Evolutionary conservation across 352 stramenopile species (phyloP), one percentile per base, ranked within the genome.

Genomic region (Phytophthora capsici): DNA sequence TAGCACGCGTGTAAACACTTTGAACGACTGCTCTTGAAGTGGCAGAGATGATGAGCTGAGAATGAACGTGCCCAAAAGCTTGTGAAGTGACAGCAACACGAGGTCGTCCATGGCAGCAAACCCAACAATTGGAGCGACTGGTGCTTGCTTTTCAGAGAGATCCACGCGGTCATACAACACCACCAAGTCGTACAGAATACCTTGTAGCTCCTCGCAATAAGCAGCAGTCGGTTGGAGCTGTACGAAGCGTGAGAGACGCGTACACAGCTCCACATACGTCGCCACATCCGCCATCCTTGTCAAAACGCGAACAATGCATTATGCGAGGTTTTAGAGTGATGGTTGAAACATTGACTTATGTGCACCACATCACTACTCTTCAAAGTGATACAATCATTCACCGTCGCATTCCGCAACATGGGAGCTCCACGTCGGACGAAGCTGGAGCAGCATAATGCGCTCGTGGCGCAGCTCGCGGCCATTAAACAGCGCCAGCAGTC

Each of bases 201-300:
- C 47, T 17, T 68, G 54, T 5, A 79, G 43, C 44, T 59, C 66
- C n/a, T 58, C 63, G 4, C 26, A 56, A 22, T 59, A 37, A 1
- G 9, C 53, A 17, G 63, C 36, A 26, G 30, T 63, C 9, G 75
- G 67, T 26, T 63, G 63, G 12, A 71, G 50, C 56, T 76, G 79
- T 60, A 90, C 58, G 51, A 90, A 80, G 47, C 73, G 79, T 61
- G 86, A 88, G 57, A 94, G 69, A 44, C 73, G 78, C 73, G 83
- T 75, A 44, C 83, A 91, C 44, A 93, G 68, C 64, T 82, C 74
- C 9, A 91, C 68, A 54, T 86, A 80, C 57, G 60, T 38, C 53
- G 73, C 65, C 55, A 84, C 71, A 32, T 71, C 46, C 63, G 20
- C 49, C 66, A 72, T 69, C 34, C 13, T 66, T 63, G 61, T 73